phyloP scores from a whole-genome alignment of 2,329 filamentous ascomycete species.

The Colletotrichum nymphaeae region DNA sequence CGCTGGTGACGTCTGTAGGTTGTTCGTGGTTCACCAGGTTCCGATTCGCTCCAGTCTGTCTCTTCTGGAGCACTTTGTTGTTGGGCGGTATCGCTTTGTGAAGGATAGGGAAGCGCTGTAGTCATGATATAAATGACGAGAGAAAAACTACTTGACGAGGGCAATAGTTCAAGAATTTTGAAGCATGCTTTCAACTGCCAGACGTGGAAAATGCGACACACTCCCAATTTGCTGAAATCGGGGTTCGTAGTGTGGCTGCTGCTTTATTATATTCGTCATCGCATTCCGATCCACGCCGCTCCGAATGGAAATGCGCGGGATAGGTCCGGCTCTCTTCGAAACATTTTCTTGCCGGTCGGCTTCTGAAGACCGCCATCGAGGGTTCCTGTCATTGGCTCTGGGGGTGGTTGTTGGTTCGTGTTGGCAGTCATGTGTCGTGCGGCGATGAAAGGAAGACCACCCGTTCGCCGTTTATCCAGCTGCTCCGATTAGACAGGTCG shows the following conservation, averaged over 20 bases:
- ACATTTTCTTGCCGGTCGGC: neutral
- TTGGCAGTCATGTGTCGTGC: neutral
- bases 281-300: neutral
- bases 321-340: neutral
- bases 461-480: neutral
- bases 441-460: neutral
- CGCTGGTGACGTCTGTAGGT: neutral
- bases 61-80: neutral
- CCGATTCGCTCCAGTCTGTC: neutral
- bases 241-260: neutral
- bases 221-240: neutral
- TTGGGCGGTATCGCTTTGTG: neutral
- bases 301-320: neutral
- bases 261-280: neutral
- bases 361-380: neutral
- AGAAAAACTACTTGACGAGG: no score
- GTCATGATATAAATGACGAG: neutral
- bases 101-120: neutral
- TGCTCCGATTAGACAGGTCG: neutral
- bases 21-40: neutral
- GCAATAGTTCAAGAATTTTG: no score
- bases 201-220: neutral
- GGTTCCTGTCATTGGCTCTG: neutral
- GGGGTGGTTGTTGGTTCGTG: neutral
- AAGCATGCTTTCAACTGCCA: neutral